Conservation (phyloP, 176 grass and related monocot species). For the Aegilops tauschii region DNA sequence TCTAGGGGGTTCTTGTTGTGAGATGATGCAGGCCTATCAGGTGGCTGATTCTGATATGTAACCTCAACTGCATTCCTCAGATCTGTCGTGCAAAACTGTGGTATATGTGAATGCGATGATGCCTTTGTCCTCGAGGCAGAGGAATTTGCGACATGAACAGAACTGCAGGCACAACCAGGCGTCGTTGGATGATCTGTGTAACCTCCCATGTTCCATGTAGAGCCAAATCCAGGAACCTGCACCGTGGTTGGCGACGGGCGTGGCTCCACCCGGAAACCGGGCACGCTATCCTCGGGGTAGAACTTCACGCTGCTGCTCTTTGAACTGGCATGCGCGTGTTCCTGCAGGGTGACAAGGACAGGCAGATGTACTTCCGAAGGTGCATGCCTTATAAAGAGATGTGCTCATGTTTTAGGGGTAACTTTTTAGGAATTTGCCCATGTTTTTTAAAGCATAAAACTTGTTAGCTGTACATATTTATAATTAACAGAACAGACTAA, state of each 20-base stretch:
- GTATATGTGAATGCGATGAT: slow-evolving; percentile 40
- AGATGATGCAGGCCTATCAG: slow-evolving; percentile 33
- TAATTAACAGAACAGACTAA: background rate
- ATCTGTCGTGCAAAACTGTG: slow-evolving; percentile 24
- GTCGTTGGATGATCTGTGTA: slow-evolving; percentile 14
- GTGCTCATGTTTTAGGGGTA: background rate
- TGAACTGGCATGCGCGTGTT: slow-evolving; percentile 46
- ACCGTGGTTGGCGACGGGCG: slow-evolving; percentile 8
- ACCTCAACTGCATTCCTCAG: slow-evolving; percentile 27
- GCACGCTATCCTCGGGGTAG: slow-evolving; percentile 43
- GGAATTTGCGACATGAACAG: slow-evolving; percentile 47
- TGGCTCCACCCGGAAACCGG: slow-evolving; percentile 47
- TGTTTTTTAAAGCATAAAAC: background rate
- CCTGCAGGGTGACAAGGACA: slow-evolving; percentile 28
- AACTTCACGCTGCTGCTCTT: slow-evolving; percentile 56
- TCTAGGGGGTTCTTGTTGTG: slow-evolving; percentile 49
- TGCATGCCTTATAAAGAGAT: background rate
- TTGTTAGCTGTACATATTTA: background rate
- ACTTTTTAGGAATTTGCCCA: background rate
- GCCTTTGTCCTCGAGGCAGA: slow-evolving; percentile 42
- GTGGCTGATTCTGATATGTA: slow-evolving; percentile 35
- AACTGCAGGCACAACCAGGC: slow-evolving; percentile 37
- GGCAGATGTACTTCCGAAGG: background rate
- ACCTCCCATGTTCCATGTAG: slow-evolving; percentile 33
- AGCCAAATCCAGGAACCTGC: slow-evolving; percentile 28